Evolutionary conservation across 169 alveolate genomes (phyloP), one percentile per base, ranked within the genome.

Genomic region (Cryptosporidium andersoni): DNA sequence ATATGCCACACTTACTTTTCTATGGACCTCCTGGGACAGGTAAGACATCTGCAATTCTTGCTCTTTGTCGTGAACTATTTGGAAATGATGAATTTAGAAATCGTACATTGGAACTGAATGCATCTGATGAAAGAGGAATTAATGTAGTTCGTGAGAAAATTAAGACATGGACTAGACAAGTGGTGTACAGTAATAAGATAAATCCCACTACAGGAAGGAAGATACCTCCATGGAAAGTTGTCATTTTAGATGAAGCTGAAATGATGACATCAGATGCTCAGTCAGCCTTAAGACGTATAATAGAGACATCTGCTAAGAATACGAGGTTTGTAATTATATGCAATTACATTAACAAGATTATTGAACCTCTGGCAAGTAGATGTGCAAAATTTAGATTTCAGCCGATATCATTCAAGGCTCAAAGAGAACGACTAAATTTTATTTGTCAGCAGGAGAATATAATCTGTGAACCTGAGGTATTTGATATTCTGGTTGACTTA

Each of bases 1-100:
- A 93, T 90, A 92, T 93, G 96, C 99, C 99, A 12, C 99, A 97
- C 88, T 80, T 96, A 80, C 89, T 97, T 36, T 94, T 97, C 62
- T 96, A 97, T 90, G 99, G 99, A 9, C 99, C 99, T 39, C 99
- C 99, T 9, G 99, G 99, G 5, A 97, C 99, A 48, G 99, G 99
- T n/a, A 97, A 97, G 91, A 97, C 99, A 5, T 96, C 99, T 63
- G 97, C 99, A 6, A 96, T 97, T 34, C 92, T 96, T 64, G 99
- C 99, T 34, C 89, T 97, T 64, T 95, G 98, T 7, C 94, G 96
- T 82, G 95, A 97, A 90, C 82, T 97, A 48, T 97, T 93, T 90
- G 99, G 99, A 80, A 91, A 85, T 9, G 96, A 91, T 58, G 96
- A 95, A 45, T 95, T 94, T 88, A 94, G 94, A 89, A 93, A 93